Conservation (phyloP, 345 rosid species). For the Combretum micranthum region DNA sequence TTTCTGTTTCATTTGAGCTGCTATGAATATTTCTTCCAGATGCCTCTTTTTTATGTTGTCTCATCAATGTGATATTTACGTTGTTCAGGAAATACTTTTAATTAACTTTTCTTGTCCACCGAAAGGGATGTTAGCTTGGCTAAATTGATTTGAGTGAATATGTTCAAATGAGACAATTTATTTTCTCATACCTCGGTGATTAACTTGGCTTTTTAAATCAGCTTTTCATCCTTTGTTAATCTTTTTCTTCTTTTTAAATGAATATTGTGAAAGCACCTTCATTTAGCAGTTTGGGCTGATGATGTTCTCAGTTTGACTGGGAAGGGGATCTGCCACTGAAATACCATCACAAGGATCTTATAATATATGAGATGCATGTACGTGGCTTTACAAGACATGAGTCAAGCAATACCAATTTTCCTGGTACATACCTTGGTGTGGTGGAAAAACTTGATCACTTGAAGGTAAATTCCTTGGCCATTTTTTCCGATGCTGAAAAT, state of each 20-base stretch:
- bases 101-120: no score
- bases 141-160: no score
- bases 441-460: conserved; percentile 93
- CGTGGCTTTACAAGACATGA: conserved; percentile 88
- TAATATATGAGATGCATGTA: conserved; percentile 93
- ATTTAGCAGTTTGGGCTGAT: conserved; percentile 10
- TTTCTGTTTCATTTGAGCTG: no score
- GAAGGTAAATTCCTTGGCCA: conserved; percentile 45
- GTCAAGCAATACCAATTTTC: conserved; percentile 59
- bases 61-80: no score
- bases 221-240: not conserved
- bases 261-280: not conserved
- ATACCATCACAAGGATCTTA: conserved; percentile 63
- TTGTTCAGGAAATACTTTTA: no score
- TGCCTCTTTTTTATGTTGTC: no score
- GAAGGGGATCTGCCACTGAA: conserved; percentile 88
- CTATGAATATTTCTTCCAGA: no score
- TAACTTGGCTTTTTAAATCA: no score
- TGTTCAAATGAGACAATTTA: no score
- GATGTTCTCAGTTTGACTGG: conserved; percentile 80
- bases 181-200: no score
- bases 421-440: conserved; percentile 80
- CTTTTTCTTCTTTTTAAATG: not conserved
- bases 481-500: not conserved
- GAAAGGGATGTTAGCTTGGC: no score